These are phyloP conservation scores for Primulina tabacum DNA, from an alignment of 257 asterid species.

Conservation along the genomic window DNA sequence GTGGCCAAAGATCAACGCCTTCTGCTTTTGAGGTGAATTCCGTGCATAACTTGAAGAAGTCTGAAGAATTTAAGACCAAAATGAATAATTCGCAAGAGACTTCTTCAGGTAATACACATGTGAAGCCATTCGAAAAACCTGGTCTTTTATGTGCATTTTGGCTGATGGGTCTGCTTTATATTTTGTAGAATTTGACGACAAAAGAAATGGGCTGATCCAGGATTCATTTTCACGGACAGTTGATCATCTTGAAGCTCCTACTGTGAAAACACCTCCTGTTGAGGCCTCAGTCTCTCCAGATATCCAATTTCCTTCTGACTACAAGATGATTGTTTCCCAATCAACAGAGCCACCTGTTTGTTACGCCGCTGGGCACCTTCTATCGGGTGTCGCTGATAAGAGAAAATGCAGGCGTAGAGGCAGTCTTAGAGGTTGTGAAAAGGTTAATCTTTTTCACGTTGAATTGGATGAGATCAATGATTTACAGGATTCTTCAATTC, in stretches of 20 bases:
- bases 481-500: constrained; percentile 40
- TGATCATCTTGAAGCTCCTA: constrained; percentile 18
- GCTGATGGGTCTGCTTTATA: constrained; percentile 26
- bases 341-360: constrained; percentile 64
- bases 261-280: constrained; percentile 70
- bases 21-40: constrained; percentile 25
- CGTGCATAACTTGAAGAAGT: constrained; percentile 26
- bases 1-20: constrained; percentile 34
- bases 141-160: constrained; percentile 30
- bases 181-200: constrained; percentile 22
- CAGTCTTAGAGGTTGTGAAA: constrained; percentile 49
- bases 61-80: constrained; percentile 24
- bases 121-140: constrained; percentile 20
- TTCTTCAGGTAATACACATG: constrained; percentile 36
- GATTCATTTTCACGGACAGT: constrained; percentile 22
- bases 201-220: constrained; percentile 18
- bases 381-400: constrained; percentile 73
- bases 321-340: constrained; percentile 32
- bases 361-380: constrained; percentile 73
- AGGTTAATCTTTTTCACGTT: constrained; percentile 19
- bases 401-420: constrained; percentile 79
- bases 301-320: constrained; percentile 45
- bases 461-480: constrained; percentile 21
- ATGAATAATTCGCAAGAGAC: constrained; percentile 19
- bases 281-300: constrained; percentile 88